A percentile compares a stretch with the other conserved stretches of the same genome.
Conservation (phyloP, 257 asterid species). For the Lycium barbarum region DNA sequence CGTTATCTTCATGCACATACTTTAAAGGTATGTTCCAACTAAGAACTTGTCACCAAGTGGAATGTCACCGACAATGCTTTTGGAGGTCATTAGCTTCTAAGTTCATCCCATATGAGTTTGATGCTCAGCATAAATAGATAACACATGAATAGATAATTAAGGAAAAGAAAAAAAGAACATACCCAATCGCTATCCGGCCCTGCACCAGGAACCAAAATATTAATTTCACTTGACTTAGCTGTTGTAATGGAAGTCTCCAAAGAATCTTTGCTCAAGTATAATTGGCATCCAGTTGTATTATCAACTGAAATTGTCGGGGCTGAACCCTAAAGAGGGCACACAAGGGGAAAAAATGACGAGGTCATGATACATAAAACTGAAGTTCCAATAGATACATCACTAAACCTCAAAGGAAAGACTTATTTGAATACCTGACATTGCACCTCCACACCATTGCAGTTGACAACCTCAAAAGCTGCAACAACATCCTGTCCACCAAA, state of each 20-base stretch:
- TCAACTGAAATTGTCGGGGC: constrained; percentile 97
- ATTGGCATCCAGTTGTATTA: constrained; percentile 93
- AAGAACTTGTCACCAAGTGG: background rate
- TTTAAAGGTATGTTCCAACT: background rate
- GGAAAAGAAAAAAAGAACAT: constrained; percentile 24
- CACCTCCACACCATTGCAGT: constrained; percentile 83
- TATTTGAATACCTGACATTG: constrained; percentile 80
- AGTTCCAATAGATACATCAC: background rate
- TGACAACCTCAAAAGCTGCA: constrained; percentile 98
- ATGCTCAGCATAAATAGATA: background rate
- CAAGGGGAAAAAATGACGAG: background rate
- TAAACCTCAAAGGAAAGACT: background rate
- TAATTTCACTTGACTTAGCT: constrained; percentile 93
- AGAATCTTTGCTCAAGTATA: constrained; percentile 88
- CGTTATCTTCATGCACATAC: constrained; percentile 10
- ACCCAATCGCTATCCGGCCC: constrained; percentile 93
- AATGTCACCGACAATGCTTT: background rate
- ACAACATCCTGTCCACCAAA: constrained; percentile 78
- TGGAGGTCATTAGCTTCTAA: background rate
- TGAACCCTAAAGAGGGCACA: constrained; percentile 60
- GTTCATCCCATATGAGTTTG: constrained; percentile 10
- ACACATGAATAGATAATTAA: background rate
- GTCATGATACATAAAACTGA: background rate
- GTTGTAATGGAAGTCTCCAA: constrained; percentile 86
- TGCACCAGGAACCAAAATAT: constrained; percentile 85